Percentiles rank a stretch among this genome's conserved stretches.
phyloP scores from a whole-genome alignment of 2,329 filamentous ascomycete genomes.

The Trematosphaeria pertusa region DNA sequence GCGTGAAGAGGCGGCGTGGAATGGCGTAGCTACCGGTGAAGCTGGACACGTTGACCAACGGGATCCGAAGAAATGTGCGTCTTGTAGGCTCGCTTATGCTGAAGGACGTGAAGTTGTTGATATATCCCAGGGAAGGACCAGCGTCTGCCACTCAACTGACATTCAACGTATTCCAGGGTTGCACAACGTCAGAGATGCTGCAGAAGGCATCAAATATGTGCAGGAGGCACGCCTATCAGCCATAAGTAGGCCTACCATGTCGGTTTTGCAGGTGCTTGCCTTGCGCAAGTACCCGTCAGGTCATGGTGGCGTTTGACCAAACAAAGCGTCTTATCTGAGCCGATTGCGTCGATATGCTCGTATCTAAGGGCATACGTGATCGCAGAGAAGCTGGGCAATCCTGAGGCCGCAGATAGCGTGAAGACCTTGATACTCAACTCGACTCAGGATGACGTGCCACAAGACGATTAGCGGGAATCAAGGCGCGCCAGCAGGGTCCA shows the following conservation, averaged over 20 bases:
- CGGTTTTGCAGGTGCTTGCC: background rate
- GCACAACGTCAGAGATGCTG: background rate
- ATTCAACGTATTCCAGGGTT: background rate
- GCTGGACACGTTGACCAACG: background rate
- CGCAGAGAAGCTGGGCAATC: too few species aligned
- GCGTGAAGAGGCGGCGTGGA: background rate
- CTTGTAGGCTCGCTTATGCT: background rate
- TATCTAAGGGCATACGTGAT: too few species aligned
- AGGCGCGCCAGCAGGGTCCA: background rate
- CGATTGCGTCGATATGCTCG: background rate
- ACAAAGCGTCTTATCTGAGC: background rate
- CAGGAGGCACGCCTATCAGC: background rate
- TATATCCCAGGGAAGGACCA: background rate
- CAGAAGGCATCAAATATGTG: background rate
- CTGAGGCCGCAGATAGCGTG: too few species aligned
- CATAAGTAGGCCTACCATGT: background rate
- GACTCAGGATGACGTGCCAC: background rate
- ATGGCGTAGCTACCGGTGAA: conserved; percentile 1
- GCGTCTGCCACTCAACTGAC: background rate
- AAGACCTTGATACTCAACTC: too few species aligned
- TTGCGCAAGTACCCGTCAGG: background rate
- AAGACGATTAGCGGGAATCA: background rate
- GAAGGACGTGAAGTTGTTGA: background rate
- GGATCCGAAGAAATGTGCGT: background rate
- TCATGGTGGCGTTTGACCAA: background rate